Evolutionary conservation across 805 yeast species (phyloP).

Genomic region (Zygotorulaspora danielsina): DNA sequence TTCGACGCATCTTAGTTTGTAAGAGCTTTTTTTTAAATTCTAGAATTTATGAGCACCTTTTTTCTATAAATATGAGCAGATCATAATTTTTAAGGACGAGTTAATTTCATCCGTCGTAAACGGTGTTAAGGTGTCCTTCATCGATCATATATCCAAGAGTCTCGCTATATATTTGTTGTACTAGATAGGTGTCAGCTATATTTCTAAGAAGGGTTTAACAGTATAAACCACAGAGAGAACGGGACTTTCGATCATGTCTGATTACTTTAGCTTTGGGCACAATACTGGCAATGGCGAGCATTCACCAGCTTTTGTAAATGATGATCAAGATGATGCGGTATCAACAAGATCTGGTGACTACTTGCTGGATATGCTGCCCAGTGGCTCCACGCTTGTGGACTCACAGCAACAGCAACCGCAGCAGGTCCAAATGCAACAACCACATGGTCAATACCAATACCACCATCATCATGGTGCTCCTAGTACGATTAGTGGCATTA

Average conservation of each 20-base stretch:
- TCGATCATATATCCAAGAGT: neutral
- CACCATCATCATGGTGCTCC: slow-evolving; percentile 1
- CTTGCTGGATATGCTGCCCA: neutral
- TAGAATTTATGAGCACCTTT: neutral
- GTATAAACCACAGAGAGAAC: no score
- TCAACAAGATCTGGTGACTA: slow-evolving; percentile 1
- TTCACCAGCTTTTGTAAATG: neutral
- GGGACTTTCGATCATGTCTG: slow-evolving; percentile 26
- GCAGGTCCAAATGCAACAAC: neutral
- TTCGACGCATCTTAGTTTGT: neutral
- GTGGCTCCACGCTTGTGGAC: neutral
- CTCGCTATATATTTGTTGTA: no score
- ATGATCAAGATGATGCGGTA: neutral
- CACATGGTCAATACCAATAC: neutral
- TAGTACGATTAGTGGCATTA: slow-evolving; percentile 9
- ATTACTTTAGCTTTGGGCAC: slow-evolving; percentile 21
- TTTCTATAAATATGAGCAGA: slow-evolving; percentile 1
- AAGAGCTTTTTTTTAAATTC: neutral
- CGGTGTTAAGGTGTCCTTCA: neutral
- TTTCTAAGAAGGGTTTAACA: no score
- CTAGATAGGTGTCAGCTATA: no score
- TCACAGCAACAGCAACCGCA: neutral
- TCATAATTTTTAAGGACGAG: neutral
- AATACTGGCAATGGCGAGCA: slow-evolving; percentile 7
- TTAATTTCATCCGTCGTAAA: neutral